phyloP scores from a whole-genome alignment of 176 grass and related monocot species.

The Hyparrhenia diplandra region DNA sequence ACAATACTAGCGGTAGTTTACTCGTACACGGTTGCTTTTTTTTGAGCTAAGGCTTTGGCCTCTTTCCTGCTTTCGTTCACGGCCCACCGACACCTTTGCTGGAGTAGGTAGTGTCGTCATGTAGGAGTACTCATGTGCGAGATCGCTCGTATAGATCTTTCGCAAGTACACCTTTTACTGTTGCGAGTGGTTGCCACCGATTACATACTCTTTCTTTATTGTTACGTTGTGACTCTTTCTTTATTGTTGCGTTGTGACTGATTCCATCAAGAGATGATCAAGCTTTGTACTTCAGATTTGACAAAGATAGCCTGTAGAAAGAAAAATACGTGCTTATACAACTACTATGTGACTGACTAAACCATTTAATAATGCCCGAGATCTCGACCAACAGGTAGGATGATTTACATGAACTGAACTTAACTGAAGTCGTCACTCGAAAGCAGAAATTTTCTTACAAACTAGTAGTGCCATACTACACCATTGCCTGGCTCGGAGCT shows the following conservation, averaged over 20 bases:
- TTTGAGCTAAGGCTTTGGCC: conserved; percentile 11
- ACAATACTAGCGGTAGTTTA: background rate
- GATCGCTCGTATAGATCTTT: background rate
- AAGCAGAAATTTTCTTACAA: background rate
- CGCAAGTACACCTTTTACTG: background rate
- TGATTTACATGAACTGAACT: background rate
- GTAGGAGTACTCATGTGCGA: no score
- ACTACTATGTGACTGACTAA: no score
- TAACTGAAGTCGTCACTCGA: no score
- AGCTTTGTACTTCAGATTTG: background rate
- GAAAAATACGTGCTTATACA: background rate
- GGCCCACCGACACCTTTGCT: conserved; percentile 1
- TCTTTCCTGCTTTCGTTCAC: background rate
- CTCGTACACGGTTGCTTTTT: conserved; percentile 16
- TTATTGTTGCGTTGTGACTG: no score
- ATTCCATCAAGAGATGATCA: background rate
- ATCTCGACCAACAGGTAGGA: background rate
- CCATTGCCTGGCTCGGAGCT: background rate
- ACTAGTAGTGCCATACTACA: background rate
- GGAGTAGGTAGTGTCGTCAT: no score
- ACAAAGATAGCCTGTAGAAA: background rate
- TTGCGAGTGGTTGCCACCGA: background rate
- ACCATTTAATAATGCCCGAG: background rate
- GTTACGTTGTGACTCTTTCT: no score
- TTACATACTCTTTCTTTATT: background rate